Evolutionary conservation across 306 rosid species (phyloP), one percentile per base, ranked within the genome.

Genomic region (Medicago ruthenica): DNA sequence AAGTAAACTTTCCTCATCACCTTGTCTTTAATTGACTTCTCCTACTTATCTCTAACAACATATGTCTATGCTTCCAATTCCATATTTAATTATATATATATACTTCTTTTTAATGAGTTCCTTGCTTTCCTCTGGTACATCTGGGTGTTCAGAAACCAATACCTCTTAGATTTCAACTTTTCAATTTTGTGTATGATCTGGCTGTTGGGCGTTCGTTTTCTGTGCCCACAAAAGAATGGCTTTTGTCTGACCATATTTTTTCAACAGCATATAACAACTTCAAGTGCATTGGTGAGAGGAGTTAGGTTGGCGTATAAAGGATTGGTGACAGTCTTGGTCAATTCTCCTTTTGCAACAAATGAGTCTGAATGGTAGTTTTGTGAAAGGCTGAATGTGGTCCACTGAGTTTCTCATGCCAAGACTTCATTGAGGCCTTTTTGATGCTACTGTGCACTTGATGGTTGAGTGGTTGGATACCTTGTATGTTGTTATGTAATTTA

Each of bases 51-150:
- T 62, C 45, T 40, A 64, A 64, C 17, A 44, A 41, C 21, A 17
- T 24, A 11, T 67, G 53, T 40, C 10, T n/a, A 15, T 59, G 64
- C 57, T 67, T 66, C 5, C 4, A 17, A 17, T 15, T 42, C 15
- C 40, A 48, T 1, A 17, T 24, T 31, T 48, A n/a, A n/a, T n/a
- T n/a, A n/a, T n/a, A n/a, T n/a, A n/a, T n/a, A n/a, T n/a, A 7
- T 68, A n/a, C 48, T 74, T 74, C 15, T 53, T 60, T 22, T 79
- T 71, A 48, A 22, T 37, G 58, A 3, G 17, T 61, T 62, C 61
- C 21, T 41, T 63, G 21, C 20, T 37, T 83, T 78, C 60, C 12
- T 31, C 44, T 31, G 71, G 50, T 47, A n/a, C 77, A 78, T 67
- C 39, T 71, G 58, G 58, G 71, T n/a, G 24, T 31, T 70, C 24